Base-by-base conservation (phyloP, 306 rosid species). In the Erythrophleum fordii region DNA sequence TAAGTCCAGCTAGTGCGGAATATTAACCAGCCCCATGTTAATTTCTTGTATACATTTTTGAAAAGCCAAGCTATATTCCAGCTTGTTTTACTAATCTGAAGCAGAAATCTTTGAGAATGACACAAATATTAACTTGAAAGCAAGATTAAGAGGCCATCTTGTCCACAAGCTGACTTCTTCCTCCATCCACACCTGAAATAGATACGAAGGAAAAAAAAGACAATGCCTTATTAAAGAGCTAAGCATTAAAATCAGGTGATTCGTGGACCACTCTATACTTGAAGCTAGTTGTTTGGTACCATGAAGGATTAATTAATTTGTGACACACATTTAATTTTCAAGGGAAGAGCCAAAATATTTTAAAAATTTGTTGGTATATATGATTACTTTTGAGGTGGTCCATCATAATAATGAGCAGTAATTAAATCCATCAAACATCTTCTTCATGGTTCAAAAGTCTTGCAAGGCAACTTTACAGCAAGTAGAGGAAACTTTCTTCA, bases 201-300 rank as follows among this genome's bases (percentile, higher is more conserved):
- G 86, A 45, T 79, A 79, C 64, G 72, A 85, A 75, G 67, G 75
- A 60, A 69, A 62, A 77, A 72, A 67, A 72, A 71, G 89, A 72
- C 81, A 73, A 75, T 55, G 37, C 78, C 80, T 75, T 77, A 85
- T 82, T 72, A 67, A 76, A 80, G 82, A 48, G 79, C 7, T 75
- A 85, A 67, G 83, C 82, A 82, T 85, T 85, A 59, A 81, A 83
- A 80, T 83, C 93, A 87, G 91, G 89, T 85, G 93, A 79, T 85
- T 82, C 85, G 73, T 86, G 94, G 92, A 90, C 92, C 94, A 90
- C 90, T 55, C 86, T 86, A 66, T 66, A 86, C 77, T 55, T 35
- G 69, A 65, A 28, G 73, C 75, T 83, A 73, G 83, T 80, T 83
- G 82, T 83, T 77, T 84, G 74, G 86, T 81, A 83, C 82, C 45